phyloP scores from a whole-genome alignment of 2,329 filamentous ascomycete genomes.

The Aureobasidium leucospermi region DNA sequence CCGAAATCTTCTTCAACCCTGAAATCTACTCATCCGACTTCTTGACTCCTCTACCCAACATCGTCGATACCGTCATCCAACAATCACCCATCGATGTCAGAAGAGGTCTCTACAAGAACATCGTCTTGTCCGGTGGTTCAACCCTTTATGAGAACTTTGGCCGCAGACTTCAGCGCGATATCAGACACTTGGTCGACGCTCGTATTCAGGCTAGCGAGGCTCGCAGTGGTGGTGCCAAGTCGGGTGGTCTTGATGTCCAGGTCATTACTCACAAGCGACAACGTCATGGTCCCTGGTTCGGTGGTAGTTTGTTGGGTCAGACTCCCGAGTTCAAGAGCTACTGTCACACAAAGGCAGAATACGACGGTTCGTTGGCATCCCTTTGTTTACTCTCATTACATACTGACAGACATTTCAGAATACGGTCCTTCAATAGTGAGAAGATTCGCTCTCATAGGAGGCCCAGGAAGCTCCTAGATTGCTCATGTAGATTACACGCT shows the following conservation, averaged over 20 bases:
- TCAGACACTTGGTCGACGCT: constrained; percentile 89
- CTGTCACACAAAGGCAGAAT: constrained; percentile 75
- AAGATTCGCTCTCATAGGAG: constrained; percentile 87
- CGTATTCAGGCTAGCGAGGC: constrained; percentile 88
- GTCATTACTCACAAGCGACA: constrained; percentile 97
- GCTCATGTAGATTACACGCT: constrained; percentile 1
- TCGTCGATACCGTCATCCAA: constrained; percentile 95
- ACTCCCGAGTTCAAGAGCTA: constrained; percentile 98
- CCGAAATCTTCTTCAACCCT: constrained; percentile 99
- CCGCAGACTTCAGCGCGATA: constrained; percentile 89
- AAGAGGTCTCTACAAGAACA: constrained; percentile 98
- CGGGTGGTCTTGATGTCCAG: constrained; percentile 89
- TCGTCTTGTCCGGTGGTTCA: constrained; percentile 92
- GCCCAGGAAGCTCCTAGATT: constrained; percentile 68
- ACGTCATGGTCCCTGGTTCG: constrained; percentile 96
- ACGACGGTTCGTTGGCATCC: constrained; percentile 51
- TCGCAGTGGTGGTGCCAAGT: constrained; percentile 83
- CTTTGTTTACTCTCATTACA: not conserved
- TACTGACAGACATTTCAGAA: constrained; percentile 52
- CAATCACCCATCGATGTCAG: constrained; percentile 96
- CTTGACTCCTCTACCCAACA: constrained; percentile 84
- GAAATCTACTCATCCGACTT: constrained; percentile 99
- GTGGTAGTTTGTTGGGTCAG: constrained; percentile 89
- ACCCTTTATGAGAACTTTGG: constrained; percentile 99
- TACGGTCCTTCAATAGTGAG: constrained; percentile 92